A percentile compares a stretch with the other conserved stretches of the same genome.
Evolutionary conservation across 2,329 filamentous ascomycete genomes (phyloP).

Genomic region (Sporothrix brunneoviolacea): DNA sequence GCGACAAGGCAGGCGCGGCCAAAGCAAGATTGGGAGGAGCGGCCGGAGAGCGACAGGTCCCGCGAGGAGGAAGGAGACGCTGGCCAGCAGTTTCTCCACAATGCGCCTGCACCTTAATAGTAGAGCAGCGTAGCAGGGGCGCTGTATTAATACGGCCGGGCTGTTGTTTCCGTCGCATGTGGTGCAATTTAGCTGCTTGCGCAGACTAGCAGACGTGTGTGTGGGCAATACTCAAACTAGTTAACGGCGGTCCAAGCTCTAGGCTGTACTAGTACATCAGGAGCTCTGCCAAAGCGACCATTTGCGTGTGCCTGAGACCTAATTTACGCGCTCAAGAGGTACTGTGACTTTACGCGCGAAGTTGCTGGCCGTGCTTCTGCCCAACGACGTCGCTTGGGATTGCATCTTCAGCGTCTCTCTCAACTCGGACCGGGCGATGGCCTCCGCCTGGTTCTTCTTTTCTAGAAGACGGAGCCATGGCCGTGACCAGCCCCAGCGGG

Average conservation of each 20-base stretch:
- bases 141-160: too few relatives aligned
- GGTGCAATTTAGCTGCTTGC: conserved; percentile 2
- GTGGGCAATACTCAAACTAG: neutral
- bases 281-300: neutral
- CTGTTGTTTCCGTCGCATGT: conserved; percentile 7
- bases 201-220: conserved; percentile 10
- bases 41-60: too few relatives aligned
- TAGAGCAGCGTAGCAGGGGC: too few relatives aligned
- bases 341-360: conserved; percentile 4
- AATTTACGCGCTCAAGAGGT: conserved; percentile 9
- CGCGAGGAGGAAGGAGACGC: too few relatives aligned
- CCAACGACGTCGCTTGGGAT: neutral
- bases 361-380: neutral
- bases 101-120: too few relatives aligned
- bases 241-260: neutral
- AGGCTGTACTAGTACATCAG: conserved; percentile 3
- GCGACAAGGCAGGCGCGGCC: conserved; percentile 8
- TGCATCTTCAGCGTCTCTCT: neutral
- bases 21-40: too few relatives aligned
- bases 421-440: too few relatives aligned
- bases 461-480: too few relatives aligned
- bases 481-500: too few relatives aligned
- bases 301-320: neutral
- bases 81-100: too few relatives aligned
- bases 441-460: too few relatives aligned